phyloP scores from a whole-genome alignment of 768 basidiomycete genomes.

The Rhodotorula taiwanensis region DNA sequence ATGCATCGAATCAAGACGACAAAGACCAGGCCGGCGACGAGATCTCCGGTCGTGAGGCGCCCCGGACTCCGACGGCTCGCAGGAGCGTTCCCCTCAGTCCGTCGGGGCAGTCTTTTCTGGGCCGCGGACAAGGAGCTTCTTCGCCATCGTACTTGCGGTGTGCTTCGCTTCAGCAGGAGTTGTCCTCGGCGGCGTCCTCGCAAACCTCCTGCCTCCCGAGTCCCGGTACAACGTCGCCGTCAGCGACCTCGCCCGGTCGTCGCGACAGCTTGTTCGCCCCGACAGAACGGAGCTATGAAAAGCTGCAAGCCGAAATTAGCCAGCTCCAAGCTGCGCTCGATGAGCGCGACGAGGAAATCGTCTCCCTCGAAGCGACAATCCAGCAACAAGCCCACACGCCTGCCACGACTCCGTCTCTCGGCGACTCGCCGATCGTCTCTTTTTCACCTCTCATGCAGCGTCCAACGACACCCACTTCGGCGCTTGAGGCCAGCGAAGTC shows the following conservation, averaged over 20 bases:
- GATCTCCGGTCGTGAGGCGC: slow-evolving; percentile 7
- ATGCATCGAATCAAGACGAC: neutral
- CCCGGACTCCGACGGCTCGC: slow-evolving; percentile 33
- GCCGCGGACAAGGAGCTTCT: slow-evolving; percentile 31
- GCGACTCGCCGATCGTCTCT: too few species aligned
- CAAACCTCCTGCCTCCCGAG: slow-evolving; percentile 41
- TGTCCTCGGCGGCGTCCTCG: slow-evolving; percentile 47
- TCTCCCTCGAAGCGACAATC: slow-evolving; percentile 21
- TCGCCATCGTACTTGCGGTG: slow-evolving; percentile 64
- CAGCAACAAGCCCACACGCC: slow-evolving; percentile 11
- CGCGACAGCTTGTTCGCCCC: slow-evolving; percentile 54
- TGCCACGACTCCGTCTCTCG: neutral
- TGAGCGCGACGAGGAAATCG: slow-evolving; percentile 85
- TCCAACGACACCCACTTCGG: too few species aligned
- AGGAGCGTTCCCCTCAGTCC: slow-evolving; percentile 34
- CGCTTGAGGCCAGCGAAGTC: too few species aligned
- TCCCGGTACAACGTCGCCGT: slow-evolving; percentile 24
- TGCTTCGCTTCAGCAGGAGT: slow-evolving; percentile 89
- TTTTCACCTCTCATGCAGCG: too few species aligned
- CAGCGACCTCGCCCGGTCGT: slow-evolving; percentile 22
- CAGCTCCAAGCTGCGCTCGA: slow-evolving; percentile 84
- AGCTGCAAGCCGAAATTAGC: slow-evolving; percentile 92
- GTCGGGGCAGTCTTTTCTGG: slow-evolving; percentile 41
- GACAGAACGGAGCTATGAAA: slow-evolving; percentile 69
- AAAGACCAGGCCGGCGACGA: slow-evolving; percentile 19